Percentiles rank a stretch among this genome's conserved stretches.
phyloP scores from a whole-genome alignment of 2,329 filamentous ascomycete species.

The Beauveria medogensis region DNA sequence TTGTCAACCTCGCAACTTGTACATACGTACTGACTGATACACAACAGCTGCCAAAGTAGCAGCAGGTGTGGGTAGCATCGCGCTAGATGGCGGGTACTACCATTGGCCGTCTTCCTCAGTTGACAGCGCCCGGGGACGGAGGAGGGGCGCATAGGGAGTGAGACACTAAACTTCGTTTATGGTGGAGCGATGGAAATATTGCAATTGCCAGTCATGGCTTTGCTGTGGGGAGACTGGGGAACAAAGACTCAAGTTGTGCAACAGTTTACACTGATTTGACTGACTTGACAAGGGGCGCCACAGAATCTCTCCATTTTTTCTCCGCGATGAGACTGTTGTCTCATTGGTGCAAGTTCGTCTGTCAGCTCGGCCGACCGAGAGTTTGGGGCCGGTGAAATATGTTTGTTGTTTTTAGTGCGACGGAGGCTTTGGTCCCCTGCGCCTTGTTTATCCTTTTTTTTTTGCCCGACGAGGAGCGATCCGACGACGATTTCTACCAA shows the following conservation, averaged over 20 bases:
- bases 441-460: neutral
- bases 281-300: too few relatives aligned
- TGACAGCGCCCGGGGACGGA: neutral
- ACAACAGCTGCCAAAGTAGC: neutral
- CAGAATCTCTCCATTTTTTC: too few relatives aligned
- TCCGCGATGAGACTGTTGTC: too few relatives aligned
- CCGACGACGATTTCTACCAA: neutral
- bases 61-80: conserved; percentile 7
- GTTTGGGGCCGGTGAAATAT: neutral
- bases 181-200: neutral
- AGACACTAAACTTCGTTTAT: neutral
- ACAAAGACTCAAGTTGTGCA: too few relatives aligned
- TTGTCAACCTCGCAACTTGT: too few relatives aligned
- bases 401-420: too few relatives aligned
- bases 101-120: neutral
- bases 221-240: too few relatives aligned
- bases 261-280: too few relatives aligned
- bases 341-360: too few relatives aligned
- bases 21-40: too few relatives aligned
- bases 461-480: neutral
- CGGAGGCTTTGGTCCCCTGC: neutral
- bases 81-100: conserved; percentile 9
- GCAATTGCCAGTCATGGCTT: too few relatives aligned
- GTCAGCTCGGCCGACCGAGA: neutral
- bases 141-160: neutral